These are phyloP conservation scores for Penicillium palitans DNA, from an alignment of 2,329 filamentous ascomycete species.

Conservation along the genomic window DNA sequence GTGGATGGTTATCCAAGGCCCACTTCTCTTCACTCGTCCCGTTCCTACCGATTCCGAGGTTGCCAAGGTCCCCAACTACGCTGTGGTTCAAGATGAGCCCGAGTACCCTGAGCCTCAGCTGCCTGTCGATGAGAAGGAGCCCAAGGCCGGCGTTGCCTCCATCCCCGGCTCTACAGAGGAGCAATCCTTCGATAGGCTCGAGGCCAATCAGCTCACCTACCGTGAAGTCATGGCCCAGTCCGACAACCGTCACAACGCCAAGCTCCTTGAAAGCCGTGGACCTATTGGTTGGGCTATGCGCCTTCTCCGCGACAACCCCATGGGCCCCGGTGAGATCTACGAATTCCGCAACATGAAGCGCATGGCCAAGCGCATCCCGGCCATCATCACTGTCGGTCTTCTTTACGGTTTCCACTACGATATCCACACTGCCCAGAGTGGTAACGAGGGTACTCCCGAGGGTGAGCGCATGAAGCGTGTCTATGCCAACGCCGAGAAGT, in stretches of 20 bases:
- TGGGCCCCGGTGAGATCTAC: conserved; percentile 72
- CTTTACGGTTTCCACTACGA: conserved; percentile 81
- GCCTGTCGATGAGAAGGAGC: conserved; percentile 26
- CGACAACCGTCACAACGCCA: conserved; percentile 60
- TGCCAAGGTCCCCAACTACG: conserved; percentile 70
- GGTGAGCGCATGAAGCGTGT: conserved; percentile 69
- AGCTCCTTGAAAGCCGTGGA: conserved; percentile 62
- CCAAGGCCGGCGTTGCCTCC: conserved; percentile 19
- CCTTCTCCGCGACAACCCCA: conserved; percentile 69
- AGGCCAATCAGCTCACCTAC: conserved; percentile 59
- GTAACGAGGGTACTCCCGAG: conserved; percentile 70
- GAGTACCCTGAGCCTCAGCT: conserved; percentile 46
- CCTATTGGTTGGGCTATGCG: conserved; percentile 85
- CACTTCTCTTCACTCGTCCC: conserved; percentile 63
- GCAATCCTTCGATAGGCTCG: conserved; percentile 45
- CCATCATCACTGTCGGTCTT: conserved; percentile 60
- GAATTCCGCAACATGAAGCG: conserved; percentile 69
- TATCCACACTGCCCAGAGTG: conserved; percentile 73
- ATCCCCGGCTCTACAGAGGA: conserved; percentile 32
- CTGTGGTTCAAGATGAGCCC: conserved; percentile 68
- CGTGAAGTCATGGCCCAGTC: conserved; percentile 61
- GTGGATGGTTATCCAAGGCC: conserved; percentile 64
- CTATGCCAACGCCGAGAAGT: conserved; percentile 64
- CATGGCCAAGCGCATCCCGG: conserved; percentile 65
- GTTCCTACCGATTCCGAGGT: conserved; percentile 53